Evolutionary conservation across 768 basidiomycete genomes (phyloP), one percentile per base, ranked within the genome.

Genomic region (Podaxis rugospora): DNA sequence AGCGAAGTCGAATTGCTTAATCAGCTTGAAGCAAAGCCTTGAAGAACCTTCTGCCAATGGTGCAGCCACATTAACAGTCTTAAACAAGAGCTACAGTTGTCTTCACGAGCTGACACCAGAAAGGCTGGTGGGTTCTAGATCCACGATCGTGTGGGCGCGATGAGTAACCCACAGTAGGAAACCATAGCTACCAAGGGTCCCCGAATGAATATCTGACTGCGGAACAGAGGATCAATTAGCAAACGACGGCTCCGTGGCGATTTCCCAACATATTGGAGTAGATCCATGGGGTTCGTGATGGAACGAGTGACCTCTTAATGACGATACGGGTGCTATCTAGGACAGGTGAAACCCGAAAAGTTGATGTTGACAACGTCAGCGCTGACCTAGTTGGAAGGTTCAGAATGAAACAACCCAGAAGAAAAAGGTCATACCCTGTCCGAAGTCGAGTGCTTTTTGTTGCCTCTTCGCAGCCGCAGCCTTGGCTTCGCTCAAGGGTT

Each of bases 401-500:
- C 23, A 47, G 16, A 42, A 52, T 16, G 35, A 42, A 28, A 13
- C 18, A 28, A 14, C 16, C 27, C 18, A 39, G 49, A 21, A 54
- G n/a, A 44, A 36, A 54, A 54, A 27, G 35, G 37, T 28, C 49
- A 16, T 42, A 60, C 51, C 59, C 51, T 14, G 40, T 32, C 25
- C 57, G 44, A 37, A 35, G 18, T n/a, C 21, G 35, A 37, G 16
- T 39, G 16, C 13, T 16, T 49, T 55, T 46, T 64, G 66, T 35
- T 57, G 68, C 18, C 70, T 68, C 62, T 68, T 70, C 60, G 74
- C 79, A 50, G 78, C 75, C 6, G 83, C 81, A 40, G 76, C 76
- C 67, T 83, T 83, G 18, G 85, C 85, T 70, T 90, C 87, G 49
- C 75, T 79, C 40, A 90, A 73, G 37, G 85, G 83, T 66, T 81